These are phyloP conservation scores for Monilinia aucupariae DNA, from an alignment of 2,329 filamentous ascomycete species.

Conservation along the genomic window DNA sequence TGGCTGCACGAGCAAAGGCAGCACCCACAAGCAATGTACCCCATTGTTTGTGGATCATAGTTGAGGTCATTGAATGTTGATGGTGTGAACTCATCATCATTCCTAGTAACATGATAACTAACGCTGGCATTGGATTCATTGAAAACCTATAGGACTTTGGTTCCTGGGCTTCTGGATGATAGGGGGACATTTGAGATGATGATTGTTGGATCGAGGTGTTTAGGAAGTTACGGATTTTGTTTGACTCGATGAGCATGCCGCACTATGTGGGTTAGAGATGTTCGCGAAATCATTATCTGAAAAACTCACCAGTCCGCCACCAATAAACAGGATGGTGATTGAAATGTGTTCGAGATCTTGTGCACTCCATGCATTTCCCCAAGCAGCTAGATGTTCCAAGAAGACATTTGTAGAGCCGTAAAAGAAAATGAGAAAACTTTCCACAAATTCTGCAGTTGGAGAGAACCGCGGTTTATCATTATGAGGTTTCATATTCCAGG, in stretches of 20 bases:
- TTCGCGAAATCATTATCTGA: conserved; percentile 14
- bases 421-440: conserved; percentile 83
- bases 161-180: conserved; percentile 39
- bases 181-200: conserved; percentile 37
- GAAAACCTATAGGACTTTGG: conserved; percentile 69
- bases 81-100: conserved; percentile 95
- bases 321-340: conserved; percentile 90
- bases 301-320: conserved; percentile 70
- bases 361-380: conserved; percentile 65
- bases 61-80: conserved; percentile 66
- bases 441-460: conserved; percentile 80
- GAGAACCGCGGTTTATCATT: conserved; percentile 42
- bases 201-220: conserved; percentile 40
- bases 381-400: conserved; percentile 75
- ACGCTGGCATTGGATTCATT: conserved; percentile 79
- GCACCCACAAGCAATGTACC: conserved; percentile 78
- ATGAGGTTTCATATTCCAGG: conserved; percentile 78
- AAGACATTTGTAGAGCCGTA: conserved; percentile 91
- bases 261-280: conserved; percentile 42
- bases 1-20: conserved; percentile 69
- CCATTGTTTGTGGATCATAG: conserved; percentile 94
- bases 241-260: conserved; percentile 82
- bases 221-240: conserved; percentile 59
- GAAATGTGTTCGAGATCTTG: conserved; percentile 87
- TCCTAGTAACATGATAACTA: conserved; percentile 81